Conservation (phyloP, 148 eudicot species). For the Pouteria glomerata region DNA sequence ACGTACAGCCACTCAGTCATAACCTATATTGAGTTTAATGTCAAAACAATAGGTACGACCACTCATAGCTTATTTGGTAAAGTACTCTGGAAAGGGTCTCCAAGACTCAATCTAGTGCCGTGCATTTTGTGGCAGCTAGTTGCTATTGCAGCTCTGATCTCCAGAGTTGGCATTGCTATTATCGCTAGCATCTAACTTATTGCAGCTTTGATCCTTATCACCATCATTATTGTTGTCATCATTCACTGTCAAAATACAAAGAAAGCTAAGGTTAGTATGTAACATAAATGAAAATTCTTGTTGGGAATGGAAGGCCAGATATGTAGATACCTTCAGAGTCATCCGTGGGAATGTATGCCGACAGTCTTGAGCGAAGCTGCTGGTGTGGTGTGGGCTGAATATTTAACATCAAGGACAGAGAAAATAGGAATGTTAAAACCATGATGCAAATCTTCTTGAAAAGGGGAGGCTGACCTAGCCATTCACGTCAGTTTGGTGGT, state of each 20-base stretch:
- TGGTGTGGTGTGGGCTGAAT: constrained; percentile 65
- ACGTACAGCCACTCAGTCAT: too few species aligned
- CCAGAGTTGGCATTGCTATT: not conserved
- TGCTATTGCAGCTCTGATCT: not conserved
- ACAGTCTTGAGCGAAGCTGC: constrained; percentile 50
- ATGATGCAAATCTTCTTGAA: not conserved
- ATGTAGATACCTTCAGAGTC: constrained; percentile 53
- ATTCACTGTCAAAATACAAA: not conserved
- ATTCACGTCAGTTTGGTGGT: too few species aligned
- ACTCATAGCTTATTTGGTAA: too few species aligned
- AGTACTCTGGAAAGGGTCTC: too few species aligned
- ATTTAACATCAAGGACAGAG: constrained; percentile 1
- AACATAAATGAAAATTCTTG: not conserved
- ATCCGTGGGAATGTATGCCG: constrained; percentile 51
- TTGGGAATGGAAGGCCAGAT: not conserved
- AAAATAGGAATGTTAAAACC: not conserved
- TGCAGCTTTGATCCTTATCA: not conserved
- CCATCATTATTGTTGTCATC: not conserved
- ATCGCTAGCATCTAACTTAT: constrained; percentile 1
- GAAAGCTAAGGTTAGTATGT: not conserved
- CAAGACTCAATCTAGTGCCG: too few species aligned
- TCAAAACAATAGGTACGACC: not conserved
- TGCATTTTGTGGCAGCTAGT: too few species aligned
- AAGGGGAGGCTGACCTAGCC: too few species aligned
- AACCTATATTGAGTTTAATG: too few species aligned